Evolutionary conservation across 75 land plant genomes (phyloP), one percentile per base, ranked within the genome.

Genomic region (Sequoiadendron giganteum): DNA sequence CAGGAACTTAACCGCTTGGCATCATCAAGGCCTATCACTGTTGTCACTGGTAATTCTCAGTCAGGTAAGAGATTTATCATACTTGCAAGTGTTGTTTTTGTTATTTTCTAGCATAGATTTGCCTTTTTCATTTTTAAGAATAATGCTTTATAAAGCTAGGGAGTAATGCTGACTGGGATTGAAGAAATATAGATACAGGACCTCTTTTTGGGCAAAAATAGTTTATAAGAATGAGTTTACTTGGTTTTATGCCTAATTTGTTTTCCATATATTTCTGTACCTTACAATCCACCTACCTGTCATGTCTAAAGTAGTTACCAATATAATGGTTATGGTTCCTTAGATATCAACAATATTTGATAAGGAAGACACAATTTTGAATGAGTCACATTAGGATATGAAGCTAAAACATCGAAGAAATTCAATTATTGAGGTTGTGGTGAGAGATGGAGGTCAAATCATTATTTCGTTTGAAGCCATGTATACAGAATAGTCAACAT

Each of bases 1-100:
- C 88, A 93, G 75, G 96, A 97, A 88, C 85, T 97, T 56, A 90
- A 93, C 56, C 80, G 84, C 13, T 88, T 95, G 83, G 91, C 91
- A 52, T 85, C 95, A 83, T 90, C 89, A 65, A 88, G 93, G 90
- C 45, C 94, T 54, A 86, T 95, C 55, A 95, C 95, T 38, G 93
- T 95, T 88, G 93, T 95, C 10, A 91, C 95, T 48, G 85, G 89
- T 28, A 76, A 87, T 75, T 83, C 93, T 45, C 86, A 87, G 55
- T 87, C 92, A 87, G 94, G 93, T 90, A 42, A 38, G 82, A 39
- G 38, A 85, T 84, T 45, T 28, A 82, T 82, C 13, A 25, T 47
- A 19, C 84, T 43, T 45, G n/a, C 28, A 82, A 8, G 47, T 47
- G 30, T 43, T 45, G 45, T 10, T 75, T 65, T 65, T 28, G 25